Percentiles rank a stretch among this genome's conserved stretches.
Evolutionary conservation across 176 grass and related monocot species (phyloP).

Genomic region (Tillandsia leiboldiana): DNA sequence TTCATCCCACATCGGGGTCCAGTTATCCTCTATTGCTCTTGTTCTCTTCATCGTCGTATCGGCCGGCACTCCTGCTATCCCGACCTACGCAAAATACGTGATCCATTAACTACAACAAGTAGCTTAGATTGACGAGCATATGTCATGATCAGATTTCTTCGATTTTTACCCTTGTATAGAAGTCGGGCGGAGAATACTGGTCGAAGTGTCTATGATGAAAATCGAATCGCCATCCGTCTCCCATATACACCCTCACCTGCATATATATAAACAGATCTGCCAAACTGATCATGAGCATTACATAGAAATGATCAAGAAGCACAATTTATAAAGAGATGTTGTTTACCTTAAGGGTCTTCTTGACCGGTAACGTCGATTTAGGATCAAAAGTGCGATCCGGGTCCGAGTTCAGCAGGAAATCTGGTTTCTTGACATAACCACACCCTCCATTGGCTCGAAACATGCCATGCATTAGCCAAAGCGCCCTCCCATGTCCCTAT

Average conservation of each 20-base stretch:
- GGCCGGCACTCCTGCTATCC: slow-evolving; percentile 43
- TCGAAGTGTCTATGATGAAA: slow-evolving; percentile 61
- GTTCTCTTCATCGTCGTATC: slow-evolving; percentile 63
- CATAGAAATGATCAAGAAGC: not conserved
- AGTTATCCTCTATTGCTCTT: slow-evolving; percentile 35
- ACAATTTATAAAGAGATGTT: not conserved
- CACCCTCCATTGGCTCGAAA: slow-evolving; percentile 82
- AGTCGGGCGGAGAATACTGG: slow-evolving; percentile 68
- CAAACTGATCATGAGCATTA: not conserved
- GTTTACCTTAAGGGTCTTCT: slow-evolving; percentile 45
- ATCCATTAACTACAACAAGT: not conserved
- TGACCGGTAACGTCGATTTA: slow-evolving; percentile 23
- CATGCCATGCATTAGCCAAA: slow-evolving; percentile 80
- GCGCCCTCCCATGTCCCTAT: slow-evolving; percentile 59
- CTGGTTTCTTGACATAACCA: slow-evolving; percentile 86
- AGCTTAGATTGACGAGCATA: not conserved
- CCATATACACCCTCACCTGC: slow-evolving; percentile 76
- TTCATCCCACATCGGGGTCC: slow-evolving; percentile 73
- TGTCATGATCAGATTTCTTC: not conserved
- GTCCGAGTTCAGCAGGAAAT: slow-evolving; percentile 34
- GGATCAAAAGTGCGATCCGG: slow-evolving; percentile 39
- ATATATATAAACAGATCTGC: slow-evolving; percentile 11
- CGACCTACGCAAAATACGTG: slow-evolving; percentile 27
- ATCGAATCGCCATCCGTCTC: slow-evolving; percentile 82
- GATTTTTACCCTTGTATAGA: slow-evolving; percentile 51